Base-by-base conservation (phyloP, 2,329 filamentous ascomycete genomes). In the Zymoseptoria brevis region DNA sequence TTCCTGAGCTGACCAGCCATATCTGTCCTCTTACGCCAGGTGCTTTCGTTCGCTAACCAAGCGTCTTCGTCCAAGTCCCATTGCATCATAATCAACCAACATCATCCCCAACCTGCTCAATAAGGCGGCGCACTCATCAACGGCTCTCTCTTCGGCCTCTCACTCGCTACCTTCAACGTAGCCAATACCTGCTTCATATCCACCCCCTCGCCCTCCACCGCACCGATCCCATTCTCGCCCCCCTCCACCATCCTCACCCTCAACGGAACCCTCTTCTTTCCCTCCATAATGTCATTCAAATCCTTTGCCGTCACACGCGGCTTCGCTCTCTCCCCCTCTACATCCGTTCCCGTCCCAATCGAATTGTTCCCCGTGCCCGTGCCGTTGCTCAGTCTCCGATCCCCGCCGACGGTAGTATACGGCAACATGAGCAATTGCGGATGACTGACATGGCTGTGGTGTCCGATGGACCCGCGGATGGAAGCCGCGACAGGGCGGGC, bases 381-480 rank as follows among this genome's bases (percentile, higher is more conserved):
- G 13, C 60, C 61, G 8, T 60, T 61, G 53, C 64, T 66, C 52
- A 65, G 24, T 19, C 64, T 55, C 22, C 63, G 53, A 29, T 65
- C 64, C 35, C 35, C 35, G 35, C 35, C 35, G 7, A 55, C 62
- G n/a, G 56, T 63, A 50, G 62, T 55, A 21, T 63, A 61, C 4
- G 64, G 64, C 19, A 64, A 54, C 64, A 66, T 66, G 16, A 66
- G 54, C 6, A 64, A 57, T 48, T 64, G 64, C n/a, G 64, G 64
- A 56, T 65, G 63, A 49, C 63, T 62, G 13, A 60, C 61, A 8
- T 65, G 63, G n/a, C 61, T 64, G 54, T 56, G 35, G 50, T 64
- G 64, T 4, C 61, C 60, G 4, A 63, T 58, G 51, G 61, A 64
- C 21, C 63, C 64, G 41, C 60, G 59, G 8, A 65, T n/a, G 13